Conservation (phyloP, 768 basidiomycete genomes). For the Russula sp. region DNA sequence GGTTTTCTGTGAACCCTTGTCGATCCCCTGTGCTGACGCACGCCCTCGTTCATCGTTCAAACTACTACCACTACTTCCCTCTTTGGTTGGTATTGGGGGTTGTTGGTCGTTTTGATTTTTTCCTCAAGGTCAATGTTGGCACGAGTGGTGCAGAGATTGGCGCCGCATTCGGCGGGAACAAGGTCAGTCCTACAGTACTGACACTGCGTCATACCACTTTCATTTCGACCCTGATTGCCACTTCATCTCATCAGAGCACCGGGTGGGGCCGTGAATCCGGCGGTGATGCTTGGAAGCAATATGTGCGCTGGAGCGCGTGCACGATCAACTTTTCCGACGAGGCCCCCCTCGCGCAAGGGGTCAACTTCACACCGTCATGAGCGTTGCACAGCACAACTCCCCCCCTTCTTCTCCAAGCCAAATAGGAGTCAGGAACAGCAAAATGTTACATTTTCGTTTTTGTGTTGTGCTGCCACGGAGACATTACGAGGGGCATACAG, state of each 20-base stretch:
- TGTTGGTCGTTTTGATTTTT: too few species aligned
- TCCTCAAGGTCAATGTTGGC: conserved; percentile 62
- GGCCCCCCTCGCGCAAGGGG: conserved; percentile 89
- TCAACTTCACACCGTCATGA: conserved; percentile 57
- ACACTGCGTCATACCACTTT: background rate
- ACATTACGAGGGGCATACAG: conserved; percentile 17
- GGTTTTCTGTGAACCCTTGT: too few species aligned
- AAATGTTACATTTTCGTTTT: conserved; percentile 17
- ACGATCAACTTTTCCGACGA: conserved; percentile 90
- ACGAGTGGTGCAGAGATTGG: conserved; percentile 69
- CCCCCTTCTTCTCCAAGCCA: background rate
- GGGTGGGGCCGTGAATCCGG: conserved; percentile 96
- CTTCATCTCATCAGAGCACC: conserved; percentile 48
- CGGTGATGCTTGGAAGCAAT: conserved; percentile 98
- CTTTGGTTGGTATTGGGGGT: too few species aligned
- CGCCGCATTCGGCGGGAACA: conserved; percentile 92
- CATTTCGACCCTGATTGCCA: background rate
- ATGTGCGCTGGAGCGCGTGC: conserved; percentile 86
- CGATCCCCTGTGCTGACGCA: background rate
- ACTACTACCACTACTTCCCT: too few species aligned
- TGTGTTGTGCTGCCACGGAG: conserved; percentile 1
- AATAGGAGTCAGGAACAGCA: background rate
- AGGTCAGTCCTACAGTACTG: conserved; percentile 52
- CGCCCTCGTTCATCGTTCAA: background rate
- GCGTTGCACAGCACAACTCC: background rate